These are phyloP conservation scores for Ceratopteris richardii DNA, from an alignment of 75 land plant genomes.

Conservation along the genomic window DNA sequence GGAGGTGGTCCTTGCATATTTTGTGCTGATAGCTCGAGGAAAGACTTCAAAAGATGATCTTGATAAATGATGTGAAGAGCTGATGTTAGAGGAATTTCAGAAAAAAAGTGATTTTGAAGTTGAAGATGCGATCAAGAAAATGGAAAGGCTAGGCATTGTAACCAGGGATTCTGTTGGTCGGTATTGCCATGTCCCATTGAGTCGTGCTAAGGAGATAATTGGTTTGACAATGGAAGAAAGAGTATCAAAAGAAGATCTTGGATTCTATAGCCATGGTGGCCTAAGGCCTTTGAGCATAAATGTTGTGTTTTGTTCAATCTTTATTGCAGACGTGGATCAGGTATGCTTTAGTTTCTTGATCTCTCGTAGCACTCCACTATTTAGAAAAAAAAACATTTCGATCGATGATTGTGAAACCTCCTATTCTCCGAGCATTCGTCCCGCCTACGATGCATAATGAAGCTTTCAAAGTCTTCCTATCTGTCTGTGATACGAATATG, in stretches of 20 bases:
- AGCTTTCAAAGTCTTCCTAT: too few species aligned
- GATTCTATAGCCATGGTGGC: too few species aligned
- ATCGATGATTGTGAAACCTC: too few species aligned
- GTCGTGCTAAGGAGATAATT: slow-evolving; percentile 79
- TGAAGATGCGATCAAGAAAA: slow-evolving; percentile 75
- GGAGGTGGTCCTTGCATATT: slow-evolving; percentile 88
- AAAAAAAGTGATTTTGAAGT: slow-evolving; percentile 85
- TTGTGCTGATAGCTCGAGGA: slow-evolving; percentile 78
- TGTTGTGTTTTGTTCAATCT: too few species aligned
- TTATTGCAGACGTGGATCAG: too few species aligned
- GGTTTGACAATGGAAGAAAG: slow-evolving; percentile 87
- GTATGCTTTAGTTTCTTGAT: too few species aligned
- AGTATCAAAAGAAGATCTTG: slow-evolving; percentile 56
- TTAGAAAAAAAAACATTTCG: too few species aligned
- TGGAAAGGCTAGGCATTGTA: slow-evolving; percentile 72
- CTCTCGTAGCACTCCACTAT: too few species aligned
- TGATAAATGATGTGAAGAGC: slow-evolving; percentile 66
- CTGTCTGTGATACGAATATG: too few species aligned
- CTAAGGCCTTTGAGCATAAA: too few species aligned
- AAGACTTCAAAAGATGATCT: slow-evolving; percentile 76
- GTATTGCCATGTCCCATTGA: slow-evolving; percentile 49
- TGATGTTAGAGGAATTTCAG: slow-evolving; percentile 64
- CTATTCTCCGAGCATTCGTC: too few species aligned
- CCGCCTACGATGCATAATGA: too few species aligned
- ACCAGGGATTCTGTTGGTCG: slow-evolving; percentile 63